Evolutionary conservation across 345 rosid genomes (phyloP).

Genomic region (Populus simonii): DNA sequence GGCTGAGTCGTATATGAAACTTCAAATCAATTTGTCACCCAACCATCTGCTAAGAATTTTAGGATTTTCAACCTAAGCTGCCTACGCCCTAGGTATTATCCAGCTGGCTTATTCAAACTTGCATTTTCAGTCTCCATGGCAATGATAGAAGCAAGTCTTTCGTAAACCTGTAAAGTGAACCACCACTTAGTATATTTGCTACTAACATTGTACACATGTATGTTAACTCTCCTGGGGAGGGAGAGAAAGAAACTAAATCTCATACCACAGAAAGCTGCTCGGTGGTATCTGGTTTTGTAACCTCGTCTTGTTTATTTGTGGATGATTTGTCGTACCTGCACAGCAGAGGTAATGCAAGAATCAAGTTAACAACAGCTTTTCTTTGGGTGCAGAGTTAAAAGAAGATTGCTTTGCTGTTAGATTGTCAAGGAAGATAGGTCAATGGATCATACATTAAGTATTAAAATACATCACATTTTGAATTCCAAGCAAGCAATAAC

Average conservation of each 20-base stretch:
- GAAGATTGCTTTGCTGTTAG: not conserved
- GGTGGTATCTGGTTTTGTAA: conserved; percentile 10
- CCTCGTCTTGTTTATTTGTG: conserved; percentile 26
- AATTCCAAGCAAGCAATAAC: not conserved
- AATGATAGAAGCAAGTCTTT: conserved; percentile 73
- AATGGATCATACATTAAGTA: not conserved
- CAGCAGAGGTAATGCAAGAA: conserved; percentile 10
- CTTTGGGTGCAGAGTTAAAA: not conserved
- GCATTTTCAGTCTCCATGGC: conserved; percentile 79
- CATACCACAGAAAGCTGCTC: conserved; percentile 63
- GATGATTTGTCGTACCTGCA: conserved; percentile 65
- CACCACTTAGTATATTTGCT: not conserved
- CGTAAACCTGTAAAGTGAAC: conserved; percentile 52
- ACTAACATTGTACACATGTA: no score
- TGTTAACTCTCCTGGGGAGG: not conserved
- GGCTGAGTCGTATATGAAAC: no score
- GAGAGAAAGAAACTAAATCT: not conserved
- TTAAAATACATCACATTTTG: not conserved
- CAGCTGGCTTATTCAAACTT: conserved; percentile 36
- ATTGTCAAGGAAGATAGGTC: not conserved
- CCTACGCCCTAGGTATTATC: conserved; percentile 15
- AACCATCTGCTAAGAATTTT: not conserved
- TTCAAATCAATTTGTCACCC: not conserved
- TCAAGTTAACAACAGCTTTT: not conserved
- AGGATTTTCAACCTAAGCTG: not conserved